These are phyloP conservation scores for Fusarium nelsonii DNA, from an alignment of 2,329 filamentous ascomycete genomes.

Conservation along the genomic window DNA sequence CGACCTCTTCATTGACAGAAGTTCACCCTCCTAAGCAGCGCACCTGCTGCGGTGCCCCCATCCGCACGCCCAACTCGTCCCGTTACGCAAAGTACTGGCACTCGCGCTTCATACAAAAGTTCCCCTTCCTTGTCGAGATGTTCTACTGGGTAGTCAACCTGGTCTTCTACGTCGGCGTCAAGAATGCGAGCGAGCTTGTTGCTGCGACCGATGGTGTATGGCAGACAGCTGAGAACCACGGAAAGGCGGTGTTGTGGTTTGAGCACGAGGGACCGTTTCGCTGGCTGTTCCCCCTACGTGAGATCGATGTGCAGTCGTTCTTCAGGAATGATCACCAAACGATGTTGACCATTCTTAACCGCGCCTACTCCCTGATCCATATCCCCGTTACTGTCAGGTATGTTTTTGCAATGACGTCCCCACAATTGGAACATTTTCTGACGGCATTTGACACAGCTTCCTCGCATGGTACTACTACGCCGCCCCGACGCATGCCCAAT, in stretches of 20 bases:
- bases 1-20: constrained; percentile 26
- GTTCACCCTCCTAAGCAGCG: constrained; percentile 62
- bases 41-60: constrained; percentile 61
- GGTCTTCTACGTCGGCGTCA: constrained; percentile 64
- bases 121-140: constrained; percentile 77
- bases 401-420: background rate
- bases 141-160: constrained; percentile 79
- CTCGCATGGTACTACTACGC: constrained; percentile 74
- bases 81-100: constrained; percentile 71
- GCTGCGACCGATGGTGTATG: constrained; percentile 61
- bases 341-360: constrained; percentile 67
- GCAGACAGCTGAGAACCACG: constrained; percentile 67
- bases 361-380: constrained; percentile 69
- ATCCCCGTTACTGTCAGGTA: constrained; percentile 71
- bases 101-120: constrained; percentile 73
- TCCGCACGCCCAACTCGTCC: constrained; percentile 69
- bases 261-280: constrained; percentile 64
- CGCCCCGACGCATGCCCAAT: constrained; percentile 57
- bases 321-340: constrained; percentile 66
- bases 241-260: constrained; percentile 65
- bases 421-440: background rate
- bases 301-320: constrained; percentile 67
- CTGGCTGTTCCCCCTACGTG: constrained; percentile 65
- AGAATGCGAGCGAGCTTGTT: constrained; percentile 49
- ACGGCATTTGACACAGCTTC: constrained; percentile 59